Evolutionary conservation across 2,329 filamentous ascomycete genomes (phyloP), one percentile per base, ranked within the genome.

Genomic region (Talaromyces sp.): DNA sequence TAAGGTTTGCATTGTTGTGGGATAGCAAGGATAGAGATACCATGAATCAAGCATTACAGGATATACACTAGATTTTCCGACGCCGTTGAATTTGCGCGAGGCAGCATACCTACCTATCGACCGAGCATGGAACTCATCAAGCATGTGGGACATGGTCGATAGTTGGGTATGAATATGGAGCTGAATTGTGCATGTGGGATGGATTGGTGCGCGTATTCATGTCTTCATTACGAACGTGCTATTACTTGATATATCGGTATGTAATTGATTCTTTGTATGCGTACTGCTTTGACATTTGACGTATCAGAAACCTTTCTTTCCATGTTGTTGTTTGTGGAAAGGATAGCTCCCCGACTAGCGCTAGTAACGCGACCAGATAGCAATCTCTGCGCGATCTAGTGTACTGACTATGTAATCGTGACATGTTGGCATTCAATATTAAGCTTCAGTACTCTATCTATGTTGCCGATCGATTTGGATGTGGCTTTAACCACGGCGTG

Each of bases 1-100:
- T 24, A 22, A 24, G 13, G 56, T 35, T 59, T 59, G 56, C 56
- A 59, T 59, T 16, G 24, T 59, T 41, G 39, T 45, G 39, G 56
- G 37, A 43, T 33, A 45, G 56, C 37, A 45, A 59, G 39, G 56
- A 45, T 45, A 59, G 35, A 59, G 56, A 59, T 59, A 59, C 39
- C 24, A 59, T 59, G 39, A 22, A 59, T 59, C 37, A 31, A 59
- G 33, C 33, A 56, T 56, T 54, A 27, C 27, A 35, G 27, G 16
- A 33, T 19, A 58, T 39, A 39, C 52, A 11, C 50, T 31, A 31
- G 27, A 31, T 31, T 31, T 31, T 31, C 27, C 27, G 27, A 31
- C 27, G 7, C 5, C 1, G 27, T 31, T 31, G 27, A 6, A 7
- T 7, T 31, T 31, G 27, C 27, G 27, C 27, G 27, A 31, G 27